Percentiles rank a stretch among this genome's conserved stretches.
Conservation (phyloP, 345 rosid species). For the Ricinus communis region DNA sequence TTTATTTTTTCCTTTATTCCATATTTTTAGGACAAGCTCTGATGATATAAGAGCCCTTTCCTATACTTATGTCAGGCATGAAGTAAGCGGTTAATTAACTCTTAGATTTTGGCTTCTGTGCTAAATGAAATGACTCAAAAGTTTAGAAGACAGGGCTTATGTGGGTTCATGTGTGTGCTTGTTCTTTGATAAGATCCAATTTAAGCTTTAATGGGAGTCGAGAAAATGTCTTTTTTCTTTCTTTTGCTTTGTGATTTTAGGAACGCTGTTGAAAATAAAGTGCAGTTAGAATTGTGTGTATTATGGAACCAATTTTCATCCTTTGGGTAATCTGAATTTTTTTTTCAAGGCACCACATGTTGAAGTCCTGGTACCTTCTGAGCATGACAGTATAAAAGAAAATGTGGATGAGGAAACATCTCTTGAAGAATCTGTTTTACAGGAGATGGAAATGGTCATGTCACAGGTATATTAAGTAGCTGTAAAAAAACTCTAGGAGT, state of each 20-base stretch:
- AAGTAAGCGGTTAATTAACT: background rate
- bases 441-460: conserved; percentile 66
- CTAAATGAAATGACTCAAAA: background rate
- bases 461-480: conserved; percentile 47
- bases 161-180: background rate
- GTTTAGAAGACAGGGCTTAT: background rate
- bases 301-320: background rate
- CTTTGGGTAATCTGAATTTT: background rate
- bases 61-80: background rate
- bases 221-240: too few relatives aligned
- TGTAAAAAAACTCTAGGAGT: background rate
- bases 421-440: conserved; percentile 58
- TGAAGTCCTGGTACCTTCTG: conserved; percentile 22
- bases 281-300: background rate
- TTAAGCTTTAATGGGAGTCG: background rate
- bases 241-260: background rate
- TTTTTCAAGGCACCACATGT: conserved; percentile 31
- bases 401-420: conserved; percentile 35
- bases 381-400: conserved; percentile 32
- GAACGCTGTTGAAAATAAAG: background rate
- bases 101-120: background rate
- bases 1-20: too few relatives aligned
- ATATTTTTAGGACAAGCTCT: background rate
- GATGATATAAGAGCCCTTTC: background rate
- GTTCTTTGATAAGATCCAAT: background rate